Base-by-base conservation (phyloP, 208 protist species). In the Angomonas deanei region DNA sequence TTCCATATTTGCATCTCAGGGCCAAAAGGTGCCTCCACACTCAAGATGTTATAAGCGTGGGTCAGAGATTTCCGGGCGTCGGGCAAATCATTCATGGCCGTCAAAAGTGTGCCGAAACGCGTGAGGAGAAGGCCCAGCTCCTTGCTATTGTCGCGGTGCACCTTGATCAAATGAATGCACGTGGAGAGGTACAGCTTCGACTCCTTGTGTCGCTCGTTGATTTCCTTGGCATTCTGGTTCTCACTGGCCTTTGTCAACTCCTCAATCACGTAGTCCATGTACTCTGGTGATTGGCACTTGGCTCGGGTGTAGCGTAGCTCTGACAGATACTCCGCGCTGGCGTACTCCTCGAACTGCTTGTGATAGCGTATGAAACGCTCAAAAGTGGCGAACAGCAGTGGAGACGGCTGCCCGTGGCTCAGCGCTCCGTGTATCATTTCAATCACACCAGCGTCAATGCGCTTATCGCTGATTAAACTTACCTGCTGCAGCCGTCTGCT, bases 1-100 rank as follows among this genome's bases (percentile, higher is more conserved):
- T 70, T 27, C 72, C 74, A 78, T 59, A 58, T 72, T 50, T 78
- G 67, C 73, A 80, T 74, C 50, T 87, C 80, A 19, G 64, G 64
- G 42, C 72, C 72, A 38, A 74, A 62, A 10, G 56, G 32, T 24
- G 56, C 47, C 4, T 60, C 55, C 42, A 64, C 66, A 30, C 66
- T 80, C 23, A 87, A 61, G 34, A 87, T 72, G 15, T 53, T 53
- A 26, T 68, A 63, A 15, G 80, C 75, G 32, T 72, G 73, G 11
- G 66, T 47, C 3, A 87, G 66, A 8, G 53, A 57, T 39, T 78
- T 72, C 55, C 63, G 70, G 10, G 80, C 76, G 8, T 67, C 52
- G 34, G 70, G 54, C 36, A 86, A 64, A 31, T 75, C 68, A 48
- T 68, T 74, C 66, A 80, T 61, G 2, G 52, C 60, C 3, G 73